Base-by-base conservation (phyloP, 2,329 filamentous ascomycete species). In the Alternaria alternata region DNA sequence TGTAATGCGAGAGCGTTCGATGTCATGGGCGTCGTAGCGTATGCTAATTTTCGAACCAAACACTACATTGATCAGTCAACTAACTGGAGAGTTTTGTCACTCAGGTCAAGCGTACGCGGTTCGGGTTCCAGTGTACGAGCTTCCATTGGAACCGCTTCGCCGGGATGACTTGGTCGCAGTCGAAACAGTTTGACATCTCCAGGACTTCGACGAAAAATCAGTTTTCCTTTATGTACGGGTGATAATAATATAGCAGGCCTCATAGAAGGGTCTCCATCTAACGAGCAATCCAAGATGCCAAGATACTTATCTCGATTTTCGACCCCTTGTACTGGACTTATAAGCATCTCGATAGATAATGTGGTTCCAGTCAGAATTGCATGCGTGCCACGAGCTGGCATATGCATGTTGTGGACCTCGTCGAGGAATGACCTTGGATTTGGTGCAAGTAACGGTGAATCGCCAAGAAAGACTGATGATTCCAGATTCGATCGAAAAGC, bases 231-330 rank as follows among this genome's bases (percentile, higher is more conserved):
- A 24, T 42, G 8, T 0, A 26, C 41, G 16, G 51, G 0, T 16
- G 41, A 30, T 16, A 54, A 2, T 7, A 38, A 1, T 1, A 54
- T 36, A 7, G 51, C 41, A 1, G 51, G 51, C 20, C 51, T 46
- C 30, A 18, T 34, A 7, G 7, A 38, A 2, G 28, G 22, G 1
- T 54, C 51, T 7, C n/a, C n/a, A 5, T 42, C 30, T 14, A 54
- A 28, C 3, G 41, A 18, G 22, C 51, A 54, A n/a, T 54, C 51
- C 30, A 46, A 4, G 3, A 54, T 46, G 11, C 51, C 51, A 14
- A 54, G 20, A n/a, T 34, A 48, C 0, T 16, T 7, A 1, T 24
- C 7, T 1, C 18, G n/a, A 22, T 0, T 3, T 4, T 7, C 26
- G 7, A 5, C n/a, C 11, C 6, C 20, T 18, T 28, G 20, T 18